These are phyloP conservation scores for Ophiostoma ips DNA, from an alignment of 2,329 filamentous ascomycete species.

Conservation along the genomic window DNA sequence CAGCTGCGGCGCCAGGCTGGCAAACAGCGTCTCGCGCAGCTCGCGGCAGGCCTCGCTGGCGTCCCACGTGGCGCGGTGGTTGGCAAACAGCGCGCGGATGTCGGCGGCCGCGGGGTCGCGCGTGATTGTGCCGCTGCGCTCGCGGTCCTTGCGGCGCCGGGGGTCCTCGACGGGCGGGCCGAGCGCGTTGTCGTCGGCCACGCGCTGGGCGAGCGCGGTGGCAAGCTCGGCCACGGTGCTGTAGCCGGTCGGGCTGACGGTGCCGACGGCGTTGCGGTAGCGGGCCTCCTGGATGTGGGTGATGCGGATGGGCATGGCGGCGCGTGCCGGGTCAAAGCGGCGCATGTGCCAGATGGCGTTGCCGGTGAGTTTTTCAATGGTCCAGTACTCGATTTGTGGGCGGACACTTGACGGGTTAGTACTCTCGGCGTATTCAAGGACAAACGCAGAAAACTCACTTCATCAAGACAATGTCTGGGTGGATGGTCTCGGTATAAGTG, in stretches of 20 bases:
- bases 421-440: not conserved
- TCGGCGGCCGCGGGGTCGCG: slow-evolving; percentile 2
- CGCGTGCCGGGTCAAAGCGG: slow-evolving; percentile 5
- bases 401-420: slow-evolving; percentile 1
- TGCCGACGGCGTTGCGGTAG: slow-evolving; percentile 8
- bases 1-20: slow-evolving; percentile 3
- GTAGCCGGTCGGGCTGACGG: not conserved
- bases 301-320: slow-evolving; percentile 11
- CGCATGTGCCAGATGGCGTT: slow-evolving; percentile 10
- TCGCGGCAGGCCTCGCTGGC: slow-evolving; percentile 7
- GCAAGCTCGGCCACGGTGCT: slow-evolving; percentile 7
- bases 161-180: not conserved
- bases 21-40: slow-evolving; percentile 10
- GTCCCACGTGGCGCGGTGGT: slow-evolving; percentile 9
- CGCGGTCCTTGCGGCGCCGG: not conserved
- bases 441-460: slow-evolving; percentile 4
- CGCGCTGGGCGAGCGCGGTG: slow-evolving; percentile 4
- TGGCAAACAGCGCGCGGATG: not conserved
- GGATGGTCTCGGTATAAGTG: slow-evolving; percentile 1
- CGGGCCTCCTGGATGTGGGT: slow-evolving; percentile 8
- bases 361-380: slow-evolving; percentile 12
- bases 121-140: not conserved
- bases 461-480: slow-evolving; percentile 13
- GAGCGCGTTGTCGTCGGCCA: not conserved
- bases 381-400: slow-evolving; percentile 12